These are phyloP conservation scores for Paragyromitra xinjiangensis DNA, from an alignment of 495 filamentous ascomycete genomes.

Conservation along the genomic window DNA sequence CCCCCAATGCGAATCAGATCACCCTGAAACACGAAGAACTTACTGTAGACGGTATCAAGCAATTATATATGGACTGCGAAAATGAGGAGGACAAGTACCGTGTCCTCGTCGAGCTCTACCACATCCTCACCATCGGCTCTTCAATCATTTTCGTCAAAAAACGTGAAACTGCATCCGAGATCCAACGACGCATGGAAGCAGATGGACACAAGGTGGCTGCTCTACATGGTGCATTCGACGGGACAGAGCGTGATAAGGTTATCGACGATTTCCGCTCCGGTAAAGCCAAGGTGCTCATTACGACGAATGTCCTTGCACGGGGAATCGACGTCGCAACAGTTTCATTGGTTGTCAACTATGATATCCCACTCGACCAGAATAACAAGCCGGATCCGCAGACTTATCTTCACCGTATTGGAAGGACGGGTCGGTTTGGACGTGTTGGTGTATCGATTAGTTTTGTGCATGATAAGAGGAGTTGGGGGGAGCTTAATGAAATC, in stretches of 20 bases:
- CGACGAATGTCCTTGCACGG: constrained; percentile 95
- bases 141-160: constrained; percentile 98
- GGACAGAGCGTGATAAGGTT: constrained; percentile 79
- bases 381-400: constrained; percentile 80
- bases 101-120: constrained; percentile 88
- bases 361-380: constrained; percentile 70
- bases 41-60: constrained; percentile 95
- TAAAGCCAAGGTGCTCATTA: constrained; percentile 94
- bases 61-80: constrained; percentile 92
- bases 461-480: constrained; percentile 80
- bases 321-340: constrained; percentile 98
- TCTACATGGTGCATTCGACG: constrained; percentile 85
- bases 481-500: constrained; percentile 77
- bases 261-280: constrained; percentile 88
- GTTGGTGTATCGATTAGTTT: constrained; percentile 96
- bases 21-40: constrained; percentile 89
- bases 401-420: constrained; percentile 97
- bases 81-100: constrained; percentile 83
- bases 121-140: constrained; percentile 91
- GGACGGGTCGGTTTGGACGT: constrained; percentile 95
- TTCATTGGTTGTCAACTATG: constrained; percentile 97
- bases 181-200: constrained; percentile 81
- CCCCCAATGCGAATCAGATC: constrained; percentile 85
- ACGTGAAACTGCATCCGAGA: constrained; percentile 79
- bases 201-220: constrained; percentile 92